Evolutionary conservation across 768 basidiomycete species (phyloP).

Genomic region (Porpolomopsis calyptriformis): DNA sequence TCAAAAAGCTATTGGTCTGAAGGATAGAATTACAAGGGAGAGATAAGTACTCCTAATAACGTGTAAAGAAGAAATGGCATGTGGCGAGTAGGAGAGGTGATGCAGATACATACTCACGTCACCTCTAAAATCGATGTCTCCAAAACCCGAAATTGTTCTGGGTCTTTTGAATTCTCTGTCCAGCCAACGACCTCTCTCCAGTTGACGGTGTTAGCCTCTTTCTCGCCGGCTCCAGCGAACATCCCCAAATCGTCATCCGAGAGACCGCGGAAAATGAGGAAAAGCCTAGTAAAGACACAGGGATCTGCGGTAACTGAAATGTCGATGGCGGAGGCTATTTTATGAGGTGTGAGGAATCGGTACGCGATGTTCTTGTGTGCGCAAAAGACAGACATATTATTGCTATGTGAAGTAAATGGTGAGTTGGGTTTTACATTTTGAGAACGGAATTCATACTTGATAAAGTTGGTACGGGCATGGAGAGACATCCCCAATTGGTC

Average conservation of each 20-base stretch:
- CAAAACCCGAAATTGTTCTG: conserved; percentile 62
- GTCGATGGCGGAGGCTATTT: conserved; percentile 79
- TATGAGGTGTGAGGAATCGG: conserved; percentile 71
- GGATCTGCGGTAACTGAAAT: conserved; percentile 75
- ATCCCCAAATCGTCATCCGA: conserved; percentile 67
- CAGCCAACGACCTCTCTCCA: conserved; percentile 76
- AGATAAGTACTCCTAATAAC: no score
- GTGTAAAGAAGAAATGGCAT: no score
- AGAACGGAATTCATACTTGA: conserved; percentile 41
- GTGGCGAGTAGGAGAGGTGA: no score
- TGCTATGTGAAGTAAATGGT: conserved; percentile 30
- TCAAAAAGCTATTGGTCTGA: no score
- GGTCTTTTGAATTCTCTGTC: conserved; percentile 72
- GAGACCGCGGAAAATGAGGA: conserved; percentile 78
- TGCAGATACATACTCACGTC: conserved; percentile 36
- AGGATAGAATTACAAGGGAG: no score
- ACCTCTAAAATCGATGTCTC: conserved; percentile 75
- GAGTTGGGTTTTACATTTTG: conserved; percentile 1
- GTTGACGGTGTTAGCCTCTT: conserved; percentile 72
- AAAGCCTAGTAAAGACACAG: conserved; percentile 73
- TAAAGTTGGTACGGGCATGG: conserved; percentile 71
- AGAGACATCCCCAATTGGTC: conserved; percentile 79
- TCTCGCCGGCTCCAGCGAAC: conserved; percentile 74
- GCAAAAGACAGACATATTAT: conserved; percentile 65
- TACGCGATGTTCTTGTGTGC: conserved; percentile 82